phyloP scores from a whole-genome alignment of 768 basidiomycete genomes.

The Mycena sanguinolenta region DNA sequence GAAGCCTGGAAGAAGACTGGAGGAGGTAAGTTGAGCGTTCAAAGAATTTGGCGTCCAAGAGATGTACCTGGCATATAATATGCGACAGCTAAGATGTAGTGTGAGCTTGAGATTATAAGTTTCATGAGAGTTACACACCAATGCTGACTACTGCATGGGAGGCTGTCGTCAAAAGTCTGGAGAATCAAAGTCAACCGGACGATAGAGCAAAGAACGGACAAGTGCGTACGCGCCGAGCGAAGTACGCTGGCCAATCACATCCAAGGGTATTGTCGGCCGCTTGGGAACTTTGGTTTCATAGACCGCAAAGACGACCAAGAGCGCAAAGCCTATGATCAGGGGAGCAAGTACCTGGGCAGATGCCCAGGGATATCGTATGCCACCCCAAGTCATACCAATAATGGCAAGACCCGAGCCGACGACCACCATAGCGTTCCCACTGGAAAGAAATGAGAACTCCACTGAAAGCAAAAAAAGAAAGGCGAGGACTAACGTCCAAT shows the following conservation, averaged over 20 bases:
- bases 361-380: slow-evolving; percentile 51
- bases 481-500: slow-evolving; percentile 50
- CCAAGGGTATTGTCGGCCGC: slow-evolving; percentile 44
- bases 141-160: slow-evolving; percentile 40
- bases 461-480: neutral
- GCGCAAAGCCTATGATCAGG: slow-evolving; percentile 52
- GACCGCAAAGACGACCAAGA: slow-evolving; percentile 45
- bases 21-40: neutral
- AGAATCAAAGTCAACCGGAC: neutral
- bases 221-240: slow-evolving; percentile 50
- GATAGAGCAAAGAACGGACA: neutral
- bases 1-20: slow-evolving; percentile 61
- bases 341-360: slow-evolving; percentile 54
- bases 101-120: neutral
- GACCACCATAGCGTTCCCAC: slow-evolving; percentile 52
- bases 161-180: slow-evolving; percentile 48
- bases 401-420: slow-evolving; percentile 46
- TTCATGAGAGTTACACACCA: slow-evolving; percentile 28
- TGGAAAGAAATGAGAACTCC: slow-evolving; percentile 32
- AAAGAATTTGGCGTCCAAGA: neutral
- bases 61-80: slow-evolving; percentile 51
- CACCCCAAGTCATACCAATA: slow-evolving; percentile 59
- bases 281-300: slow-evolving; percentile 44
- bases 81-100: slow-evolving; percentile 28
- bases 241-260: slow-evolving; percentile 52